Evolutionary conservation across 805 yeast genomes (phyloP).

Genomic region (Priceomyces castillae): DNA sequence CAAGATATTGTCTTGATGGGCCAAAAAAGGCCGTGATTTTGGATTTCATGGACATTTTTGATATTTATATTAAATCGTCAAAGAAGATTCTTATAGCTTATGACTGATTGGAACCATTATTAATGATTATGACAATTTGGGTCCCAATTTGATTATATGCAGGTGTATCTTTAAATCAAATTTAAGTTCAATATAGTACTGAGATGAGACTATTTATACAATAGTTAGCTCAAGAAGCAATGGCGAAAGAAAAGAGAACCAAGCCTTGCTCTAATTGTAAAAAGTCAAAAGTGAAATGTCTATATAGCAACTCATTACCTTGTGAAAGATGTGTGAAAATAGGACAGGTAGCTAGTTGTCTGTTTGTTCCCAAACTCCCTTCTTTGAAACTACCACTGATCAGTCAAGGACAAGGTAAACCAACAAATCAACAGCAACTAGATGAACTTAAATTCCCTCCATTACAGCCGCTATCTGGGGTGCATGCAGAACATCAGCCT

Average conservation of each 20-base stretch:
- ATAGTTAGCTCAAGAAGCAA: conserved; percentile 5
- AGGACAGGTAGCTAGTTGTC: conserved; percentile 47
- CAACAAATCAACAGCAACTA: not conserved
- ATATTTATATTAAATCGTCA: not conserved
- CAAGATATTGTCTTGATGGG: conserved; percentile 53
- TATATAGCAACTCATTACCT: conserved; percentile 45
- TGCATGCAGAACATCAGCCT: not conserved
- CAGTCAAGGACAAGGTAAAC: conserved; percentile 1
- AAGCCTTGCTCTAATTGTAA: conserved; percentile 67
- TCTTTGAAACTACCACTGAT: conserved; percentile 29
- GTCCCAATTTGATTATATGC: too few relatives aligned
- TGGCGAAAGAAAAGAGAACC: conserved; percentile 41
- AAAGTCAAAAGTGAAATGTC: conserved; percentile 60
- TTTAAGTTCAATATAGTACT: not conserved
- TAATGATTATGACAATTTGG: too few relatives aligned
- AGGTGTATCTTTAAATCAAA: not conserved
- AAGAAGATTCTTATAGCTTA: not conserved
- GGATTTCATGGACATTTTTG: conserved; percentile 35
- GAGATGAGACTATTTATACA: not conserved
- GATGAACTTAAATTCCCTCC: conserved; percentile 16
- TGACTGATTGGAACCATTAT: too few relatives aligned
- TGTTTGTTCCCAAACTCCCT: conserved; percentile 55
- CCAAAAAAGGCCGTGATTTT: conserved; percentile 48
- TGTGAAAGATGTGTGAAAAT: conserved; percentile 57
- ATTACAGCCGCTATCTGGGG: conserved; percentile 9